Evolutionary conservation across 352 stramenopile species (phyloP).

Genomic region (Pythium volutum): DNA sequence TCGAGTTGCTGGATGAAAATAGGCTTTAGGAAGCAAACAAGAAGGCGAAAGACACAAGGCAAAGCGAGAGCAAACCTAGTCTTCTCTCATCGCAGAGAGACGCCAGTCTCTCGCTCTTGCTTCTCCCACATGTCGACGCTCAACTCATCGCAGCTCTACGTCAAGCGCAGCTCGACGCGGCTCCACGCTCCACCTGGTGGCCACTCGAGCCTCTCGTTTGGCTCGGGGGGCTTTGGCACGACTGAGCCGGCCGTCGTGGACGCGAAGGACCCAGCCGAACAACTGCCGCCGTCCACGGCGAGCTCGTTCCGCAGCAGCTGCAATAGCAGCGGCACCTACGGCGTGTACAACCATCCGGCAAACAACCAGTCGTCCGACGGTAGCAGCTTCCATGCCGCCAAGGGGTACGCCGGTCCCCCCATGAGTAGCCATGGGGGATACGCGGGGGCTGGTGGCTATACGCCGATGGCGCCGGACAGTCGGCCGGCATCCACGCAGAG

Average conservation of each 20-base stretch:
- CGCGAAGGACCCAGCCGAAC: conserved; percentile 12
- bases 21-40: background rate
- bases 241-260: conserved; percentile 29
- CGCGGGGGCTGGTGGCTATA: background rate
- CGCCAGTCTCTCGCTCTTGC: background rate
- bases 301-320: conserved; percentile 1
- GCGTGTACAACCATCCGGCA: conserved; percentile 14
- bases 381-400: conserved; percentile 16
- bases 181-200: conserved; percentile 67
- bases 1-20: background rate
- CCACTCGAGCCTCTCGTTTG: conserved; percentile 66
- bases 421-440: conserved; percentile 9
- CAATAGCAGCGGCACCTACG: background rate
- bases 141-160: conserved; percentile 66
- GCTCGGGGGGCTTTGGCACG: conserved; percentile 50
- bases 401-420: conserved; percentile 3
- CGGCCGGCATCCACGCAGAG: conserved; percentile 24
- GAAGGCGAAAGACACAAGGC: background rate
- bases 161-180: conserved; percentile 76
- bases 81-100: background rate
- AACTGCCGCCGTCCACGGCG: conserved; percentile 5
- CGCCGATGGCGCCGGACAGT: background rate
- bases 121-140: conserved; percentile 60
- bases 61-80: background rate
- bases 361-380: conserved; percentile 22